A percentile compares a stretch with the other conserved stretches of the same genome.
Conservation (phyloP, 495 filamentous ascomycete species). For the Hamigera avellanea region DNA sequence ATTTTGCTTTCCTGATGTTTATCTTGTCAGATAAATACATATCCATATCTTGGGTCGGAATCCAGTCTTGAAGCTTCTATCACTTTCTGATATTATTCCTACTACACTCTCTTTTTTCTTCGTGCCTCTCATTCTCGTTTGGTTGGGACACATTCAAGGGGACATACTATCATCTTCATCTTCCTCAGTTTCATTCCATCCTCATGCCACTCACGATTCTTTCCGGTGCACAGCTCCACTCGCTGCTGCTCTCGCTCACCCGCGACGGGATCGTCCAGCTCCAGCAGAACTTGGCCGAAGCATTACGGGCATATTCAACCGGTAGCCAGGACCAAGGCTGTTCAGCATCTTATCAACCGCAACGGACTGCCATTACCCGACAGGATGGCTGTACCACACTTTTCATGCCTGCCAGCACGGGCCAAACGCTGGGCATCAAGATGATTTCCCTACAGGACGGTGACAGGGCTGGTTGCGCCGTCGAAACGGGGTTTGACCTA, state of each 20-base stretch:
- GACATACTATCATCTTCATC: neutral
- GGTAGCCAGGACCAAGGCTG: constrained; percentile 48
- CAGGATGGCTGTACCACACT: constrained; percentile 69
- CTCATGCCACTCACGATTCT: constrained; percentile 71
- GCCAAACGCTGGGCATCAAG: constrained; percentile 49
- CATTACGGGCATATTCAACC: constrained; percentile 75
- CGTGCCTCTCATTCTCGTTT: too few species aligned
- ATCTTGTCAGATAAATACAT: too few species aligned
- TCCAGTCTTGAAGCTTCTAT: too few species aligned
- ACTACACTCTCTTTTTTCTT: too few species aligned
- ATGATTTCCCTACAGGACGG: constrained; percentile 42
- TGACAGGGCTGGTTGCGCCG: constrained; percentile 20
- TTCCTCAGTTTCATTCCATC: neutral
- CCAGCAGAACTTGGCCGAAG: constrained; percentile 52
- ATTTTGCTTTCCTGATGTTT: too few species aligned
- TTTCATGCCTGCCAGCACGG: constrained; percentile 77
- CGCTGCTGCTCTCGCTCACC: constrained; percentile 60
- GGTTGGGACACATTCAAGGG: too few species aligned
- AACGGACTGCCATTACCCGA: constrained; percentile 56
- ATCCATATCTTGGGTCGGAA: too few species aligned
- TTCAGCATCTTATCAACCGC: constrained; percentile 59
- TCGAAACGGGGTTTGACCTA: constrained; percentile 12
- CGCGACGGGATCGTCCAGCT: constrained; percentile 55
- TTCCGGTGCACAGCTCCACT: constrained; percentile 54
- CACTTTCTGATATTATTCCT: too few species aligned